Evolutionary conservation across 2,329 filamentous ascomycete species (phyloP).

Genomic region (Hymenoscyphus albidus): DNA sequence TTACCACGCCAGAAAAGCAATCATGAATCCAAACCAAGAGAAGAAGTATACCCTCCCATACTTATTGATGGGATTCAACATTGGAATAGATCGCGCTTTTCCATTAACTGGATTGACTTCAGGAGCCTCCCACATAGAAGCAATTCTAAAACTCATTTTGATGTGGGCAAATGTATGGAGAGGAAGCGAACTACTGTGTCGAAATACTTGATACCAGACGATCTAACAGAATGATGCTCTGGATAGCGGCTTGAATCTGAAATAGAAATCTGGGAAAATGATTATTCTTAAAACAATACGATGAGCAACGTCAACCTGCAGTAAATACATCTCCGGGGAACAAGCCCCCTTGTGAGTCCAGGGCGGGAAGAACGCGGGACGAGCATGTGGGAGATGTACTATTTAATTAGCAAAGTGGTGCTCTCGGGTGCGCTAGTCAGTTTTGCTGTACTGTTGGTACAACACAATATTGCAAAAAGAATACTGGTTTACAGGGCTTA

Average conservation of each 20-base stretch:
- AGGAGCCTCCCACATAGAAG: constrained; percentile 30
- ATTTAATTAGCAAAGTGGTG: neutral
- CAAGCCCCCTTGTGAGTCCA: neutral
- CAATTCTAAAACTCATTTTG: constrained; percentile 26
- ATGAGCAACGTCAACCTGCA: constrained; percentile 24
- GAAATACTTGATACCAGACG: neutral
- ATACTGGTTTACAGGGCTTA: no score
- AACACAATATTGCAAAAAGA: no score
- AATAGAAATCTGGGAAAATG: neutral
- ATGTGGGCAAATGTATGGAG: neutral
- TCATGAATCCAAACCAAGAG: constrained; percentile 80
- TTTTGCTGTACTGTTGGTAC: no score
- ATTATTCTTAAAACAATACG: constrained; percentile 20
- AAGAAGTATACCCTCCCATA: constrained; percentile 91
- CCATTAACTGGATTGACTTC: constrained; percentile 69
- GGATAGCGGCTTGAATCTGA: neutral
- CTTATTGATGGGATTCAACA: constrained; percentile 71
- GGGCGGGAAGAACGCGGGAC: constrained; percentile 21
- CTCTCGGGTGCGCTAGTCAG: neutral
- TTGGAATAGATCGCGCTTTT: constrained; percentile 76
- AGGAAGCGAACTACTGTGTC: no score
- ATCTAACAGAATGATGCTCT: neutral
- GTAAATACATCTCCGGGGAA: constrained; percentile 25
- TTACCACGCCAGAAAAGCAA: constrained; percentile 89
- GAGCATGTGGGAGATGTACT: constrained; percentile 23